Evolutionary conservation across 2,329 filamentous ascomycete genomes (phyloP), one percentile per base, ranked within the genome.

Genomic region (Penicillium concentricum): DNA sequence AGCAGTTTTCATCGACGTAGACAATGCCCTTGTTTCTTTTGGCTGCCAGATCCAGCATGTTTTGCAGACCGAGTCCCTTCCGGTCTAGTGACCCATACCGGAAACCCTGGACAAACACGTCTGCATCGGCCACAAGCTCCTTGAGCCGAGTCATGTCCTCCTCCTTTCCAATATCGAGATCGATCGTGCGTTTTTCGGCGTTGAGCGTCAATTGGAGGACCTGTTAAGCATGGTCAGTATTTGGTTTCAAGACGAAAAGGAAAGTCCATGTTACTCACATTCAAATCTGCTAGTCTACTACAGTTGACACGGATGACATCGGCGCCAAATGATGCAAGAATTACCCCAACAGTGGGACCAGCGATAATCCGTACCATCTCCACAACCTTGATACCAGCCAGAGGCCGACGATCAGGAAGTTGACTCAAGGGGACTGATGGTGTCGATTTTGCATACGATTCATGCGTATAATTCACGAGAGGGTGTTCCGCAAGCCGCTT

Each of bases 51-150:
- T 67, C 71, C 8, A 77, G 67, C 30, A 81, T 61, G n/a, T 71
- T 72, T 10, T 78, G 64, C 3, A 77, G 67, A 0, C 78, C 64
- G 5, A 69, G 61, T 1, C 67, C 65, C 51, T 63, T 68, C 9
- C 63, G 48, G 2, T 57, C 61, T 46, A 84, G 70, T 10, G 74
- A 72, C 7, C 74, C 75, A 9, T 75, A 74, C 9, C 82, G 74
- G 71, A 80, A 85, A 26, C 82, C 82, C 57, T 83, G 79, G 22
- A 84, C 67, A 56, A 84, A 79, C 35, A 84, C 76, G 62, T 85
- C 83, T 24, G 54, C 54, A 2, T 80, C 78, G 5, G 66, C 63
- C 13, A 84, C 63, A 2, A 84, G 73, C 6, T 73, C 68, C 3
- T 71, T 66, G 0, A 83, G 66, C 9, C 75, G 70, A 1, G 65